Conservation (phyloP, 176 grass and related monocot genomes). For the Carex scoparia region DNA sequence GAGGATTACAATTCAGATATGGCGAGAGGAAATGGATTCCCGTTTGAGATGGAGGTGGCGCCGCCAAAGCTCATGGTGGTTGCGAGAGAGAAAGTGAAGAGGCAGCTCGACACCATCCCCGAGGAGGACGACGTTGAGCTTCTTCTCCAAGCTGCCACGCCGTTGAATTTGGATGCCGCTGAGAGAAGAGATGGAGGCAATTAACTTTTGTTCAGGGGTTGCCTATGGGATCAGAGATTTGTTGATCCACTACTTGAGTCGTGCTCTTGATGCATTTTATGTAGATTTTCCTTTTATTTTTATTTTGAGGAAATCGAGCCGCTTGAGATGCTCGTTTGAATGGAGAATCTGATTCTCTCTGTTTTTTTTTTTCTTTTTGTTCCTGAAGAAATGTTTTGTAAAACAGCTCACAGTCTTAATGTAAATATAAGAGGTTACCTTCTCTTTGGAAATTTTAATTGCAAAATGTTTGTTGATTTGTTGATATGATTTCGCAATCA, state of each 20-base stretch:
- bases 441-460: background rate
- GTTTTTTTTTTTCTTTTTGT: background rate
- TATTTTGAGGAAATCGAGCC: constrained; percentile 12
- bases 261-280: constrained; percentile 3
- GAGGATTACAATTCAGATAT: background rate
- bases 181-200: background rate
- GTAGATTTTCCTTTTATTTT: background rate
- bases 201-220: background rate
- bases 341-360: background rate
- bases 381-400: background rate
- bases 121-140: background rate
- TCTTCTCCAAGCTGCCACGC: background rate
- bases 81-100: constrained; percentile 23
- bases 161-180: background rate
- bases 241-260: background rate
- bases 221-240: background rate
- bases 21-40: background rate
- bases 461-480: background rate
- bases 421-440: background rate
- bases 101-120: constrained; percentile 25
- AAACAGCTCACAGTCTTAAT: background rate
- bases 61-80: constrained; percentile 38
- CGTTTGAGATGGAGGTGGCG: constrained; percentile 20
- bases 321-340: background rate
- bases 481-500: background rate